Evolutionary conservation across 495 filamentous ascomycete species (phyloP), one percentile per base, ranked within the genome.

Genomic region (Trichoderma orchidacearum): DNA sequence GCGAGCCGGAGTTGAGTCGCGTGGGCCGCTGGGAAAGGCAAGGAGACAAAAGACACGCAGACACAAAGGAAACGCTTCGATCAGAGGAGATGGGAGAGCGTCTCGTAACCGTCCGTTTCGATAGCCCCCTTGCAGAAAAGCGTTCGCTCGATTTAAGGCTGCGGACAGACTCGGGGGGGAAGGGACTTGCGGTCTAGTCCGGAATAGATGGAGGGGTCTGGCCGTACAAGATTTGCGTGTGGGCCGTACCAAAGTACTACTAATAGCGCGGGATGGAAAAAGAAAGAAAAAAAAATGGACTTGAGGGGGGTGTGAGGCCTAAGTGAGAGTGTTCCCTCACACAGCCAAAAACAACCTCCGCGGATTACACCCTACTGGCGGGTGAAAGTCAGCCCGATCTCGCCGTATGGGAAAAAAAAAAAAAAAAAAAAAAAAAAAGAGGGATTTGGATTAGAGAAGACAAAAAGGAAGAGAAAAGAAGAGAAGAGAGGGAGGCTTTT

Each of bases 1-100:
- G 7, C n/a, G 41, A 21, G 9, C 8, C 5, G 41, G 12, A 11
- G 8, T 23, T 48, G 3, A 12, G 30, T 32, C 5, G 30, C 5
- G 30, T 5, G 5, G 30, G 30, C 5, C 12, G 5, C 30, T 12
- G 48, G 13, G 21, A 12, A 51, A 27, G 48, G 25, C 21, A 27
- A 29, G 30, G 34, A 59, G 54, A 50, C 51, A 58, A 34, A 58
- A 50, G 1, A 45, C 50, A 57, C 30, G 34, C 48, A 55, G 13
- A 17, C 9, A 38, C 53, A 54, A 29, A 21, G 27, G 53, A 36
- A 48, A 48, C 21, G n/a, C n/a, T n/a, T n/a, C n/a, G n/a, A n/a
- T n/a, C n/a, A n/a, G n/a, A n/a, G n/a, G n/a, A 27, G 41, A n/a
- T 48, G 41, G 27, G 21, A 5, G 38, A 21, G 15, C 27, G 41